Conservation (phyloP, 805 yeast genomes). For the Metschnikowia orientalis region DNA sequence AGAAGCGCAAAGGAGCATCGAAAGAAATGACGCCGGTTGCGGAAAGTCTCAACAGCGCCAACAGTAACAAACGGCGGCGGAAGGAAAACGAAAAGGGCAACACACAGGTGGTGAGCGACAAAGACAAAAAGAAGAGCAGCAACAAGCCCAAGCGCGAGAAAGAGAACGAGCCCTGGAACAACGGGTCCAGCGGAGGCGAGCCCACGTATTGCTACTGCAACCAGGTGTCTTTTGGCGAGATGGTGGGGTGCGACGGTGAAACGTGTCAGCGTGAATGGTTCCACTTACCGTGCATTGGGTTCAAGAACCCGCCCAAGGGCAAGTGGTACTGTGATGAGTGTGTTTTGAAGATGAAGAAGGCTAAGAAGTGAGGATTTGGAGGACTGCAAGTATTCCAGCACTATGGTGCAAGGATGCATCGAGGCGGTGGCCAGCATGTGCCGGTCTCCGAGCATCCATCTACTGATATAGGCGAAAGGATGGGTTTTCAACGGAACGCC, state of each 20-base stretch:
- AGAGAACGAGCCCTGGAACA: conserved; percentile 9
- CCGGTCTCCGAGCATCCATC: too few relatives aligned
- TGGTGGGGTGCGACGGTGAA: conserved; percentile 98
- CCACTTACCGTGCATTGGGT: conserved; percentile 88
- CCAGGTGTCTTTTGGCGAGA: conserved; percentile 95
- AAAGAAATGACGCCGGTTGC: conserved; percentile 21
- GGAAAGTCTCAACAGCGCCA: conserved; percentile 10
- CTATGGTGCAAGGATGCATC: too few relatives aligned
- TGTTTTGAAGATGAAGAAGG: conserved; percentile 30
- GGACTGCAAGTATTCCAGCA: too few relatives aligned
- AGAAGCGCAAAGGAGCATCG: conserved; percentile 13
- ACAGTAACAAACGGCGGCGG: conserved; percentile 11
- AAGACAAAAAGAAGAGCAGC: conserved; percentile 20
- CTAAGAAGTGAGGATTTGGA: conserved; percentile 1
- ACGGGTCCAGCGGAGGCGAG: conserved; percentile 36
- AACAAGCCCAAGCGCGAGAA: conserved; percentile 20
- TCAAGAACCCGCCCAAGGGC: conserved; percentile 74
- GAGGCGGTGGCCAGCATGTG: too few relatives aligned
- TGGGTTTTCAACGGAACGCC: too few relatives aligned
- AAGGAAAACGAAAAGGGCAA: conserved; percentile 13
- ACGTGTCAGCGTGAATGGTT: conserved; percentile 93
- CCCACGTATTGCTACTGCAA: conserved; percentile 95
- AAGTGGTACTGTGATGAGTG: conserved; percentile 47
- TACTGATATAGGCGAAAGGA: too few relatives aligned
- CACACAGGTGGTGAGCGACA: conserved; percentile 5